Conservation (phyloP, 257 asterid species). For the Galeopsis tetrahit region DNA sequence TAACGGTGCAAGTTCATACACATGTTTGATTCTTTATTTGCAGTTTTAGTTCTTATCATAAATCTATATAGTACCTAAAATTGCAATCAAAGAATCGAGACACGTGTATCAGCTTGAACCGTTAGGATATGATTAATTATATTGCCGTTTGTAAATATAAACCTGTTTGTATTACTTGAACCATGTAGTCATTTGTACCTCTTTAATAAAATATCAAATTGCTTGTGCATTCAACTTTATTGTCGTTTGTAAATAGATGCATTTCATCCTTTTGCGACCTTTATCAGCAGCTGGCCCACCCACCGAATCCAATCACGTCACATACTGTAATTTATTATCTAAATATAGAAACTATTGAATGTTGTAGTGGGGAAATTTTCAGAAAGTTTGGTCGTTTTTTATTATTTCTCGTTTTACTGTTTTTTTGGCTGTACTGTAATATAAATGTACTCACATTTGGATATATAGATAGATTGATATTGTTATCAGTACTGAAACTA, state of each 20-base stretch:
- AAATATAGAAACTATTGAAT: constrained; percentile 2
- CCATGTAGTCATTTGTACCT: no score
- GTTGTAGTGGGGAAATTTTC: not conserved
- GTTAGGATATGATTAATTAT: no score
- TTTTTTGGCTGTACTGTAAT: not conserved
- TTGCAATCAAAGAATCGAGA: no score
- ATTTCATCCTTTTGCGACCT: not conserved
- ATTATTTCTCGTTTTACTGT: not conserved
- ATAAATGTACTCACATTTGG: not conserved
- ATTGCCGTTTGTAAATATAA: no score
- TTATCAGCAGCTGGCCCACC: not conserved
- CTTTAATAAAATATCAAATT: not conserved
- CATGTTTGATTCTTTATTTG: constrained; percentile 8
- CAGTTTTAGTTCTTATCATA: constrained; percentile 1
- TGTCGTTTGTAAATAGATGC: not conserved
- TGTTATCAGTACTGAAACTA: not conserved
- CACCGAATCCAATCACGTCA: constrained; percentile 1
- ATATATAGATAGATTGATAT: not conserved
- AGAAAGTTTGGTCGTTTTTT: not conserved
- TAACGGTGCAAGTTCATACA: not conserved
- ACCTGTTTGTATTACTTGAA: no score
- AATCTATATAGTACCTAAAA: not conserved
- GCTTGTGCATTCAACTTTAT: constrained; percentile 3
- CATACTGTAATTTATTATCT: not conserved
- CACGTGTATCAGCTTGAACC: no score